phyloP scores from a whole-genome alignment of 805 yeast genomes.

The Candida peoriensis region DNA sequence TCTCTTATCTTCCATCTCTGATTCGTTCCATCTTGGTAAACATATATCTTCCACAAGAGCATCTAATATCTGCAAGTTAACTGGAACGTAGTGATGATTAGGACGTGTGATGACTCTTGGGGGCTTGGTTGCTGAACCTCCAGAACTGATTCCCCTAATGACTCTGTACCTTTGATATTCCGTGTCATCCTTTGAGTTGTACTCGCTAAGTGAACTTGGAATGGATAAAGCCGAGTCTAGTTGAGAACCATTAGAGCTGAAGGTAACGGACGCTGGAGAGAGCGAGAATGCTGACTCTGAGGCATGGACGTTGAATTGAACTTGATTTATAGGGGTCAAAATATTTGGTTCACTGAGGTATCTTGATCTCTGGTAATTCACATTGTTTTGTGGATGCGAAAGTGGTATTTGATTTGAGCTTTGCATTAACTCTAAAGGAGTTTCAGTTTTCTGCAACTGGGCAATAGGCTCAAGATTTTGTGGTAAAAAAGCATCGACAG shows the following conservation, averaged over 20 bases:
- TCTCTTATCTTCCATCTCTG: slow-evolving; percentile 45
- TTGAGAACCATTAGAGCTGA: slow-evolving; percentile 3
- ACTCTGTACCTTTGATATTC: slow-evolving; percentile 30
- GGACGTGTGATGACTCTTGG: slow-evolving; percentile 35
- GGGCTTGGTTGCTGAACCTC: slow-evolving; percentile 52
- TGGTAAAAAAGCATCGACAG: slow-evolving; percentile 17
- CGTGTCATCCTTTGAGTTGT: not conserved
- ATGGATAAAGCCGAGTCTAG: slow-evolving; percentile 5
- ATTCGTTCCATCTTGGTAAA: slow-evolving; percentile 42
- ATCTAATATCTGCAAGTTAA: slow-evolving; percentile 38
- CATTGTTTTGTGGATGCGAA: slow-evolving; percentile 5
- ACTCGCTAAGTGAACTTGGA: slow-evolving; percentile 4
- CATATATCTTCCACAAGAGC: slow-evolving; percentile 46
- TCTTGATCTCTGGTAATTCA: slow-evolving; percentile 8
- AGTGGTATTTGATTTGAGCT: too few species aligned
- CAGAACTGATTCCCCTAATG: slow-evolving; percentile 53
- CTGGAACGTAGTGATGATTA: slow-evolving; percentile 35
- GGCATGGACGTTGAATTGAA: not conserved
- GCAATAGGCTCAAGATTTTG: slow-evolving; percentile 1
- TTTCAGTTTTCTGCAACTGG: not conserved
- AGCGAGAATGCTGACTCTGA: slow-evolving; percentile 12
- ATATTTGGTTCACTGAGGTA: slow-evolving; percentile 14
- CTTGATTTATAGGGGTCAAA: slow-evolving; percentile 1
- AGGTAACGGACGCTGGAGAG: slow-evolving; percentile 15
- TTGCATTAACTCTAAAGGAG: too few species aligned